Evolutionary conservation across 192 early-diverging fungal species (phyloP).

Genomic region (Entomortierella chlamydospora): DNA sequence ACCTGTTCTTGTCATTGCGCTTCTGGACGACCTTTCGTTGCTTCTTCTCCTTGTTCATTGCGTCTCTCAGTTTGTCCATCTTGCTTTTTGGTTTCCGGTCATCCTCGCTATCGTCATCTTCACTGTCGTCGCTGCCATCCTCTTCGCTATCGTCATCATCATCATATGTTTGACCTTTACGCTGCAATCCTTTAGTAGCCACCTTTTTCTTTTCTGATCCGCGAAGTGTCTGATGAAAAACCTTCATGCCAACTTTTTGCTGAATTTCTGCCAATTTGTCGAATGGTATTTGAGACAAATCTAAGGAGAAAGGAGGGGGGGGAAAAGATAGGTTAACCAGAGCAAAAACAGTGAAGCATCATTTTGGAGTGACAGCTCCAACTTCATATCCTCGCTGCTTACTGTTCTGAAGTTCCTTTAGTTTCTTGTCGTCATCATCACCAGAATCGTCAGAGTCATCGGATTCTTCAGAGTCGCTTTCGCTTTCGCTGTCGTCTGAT

Average conservation of each 20-base stretch:
- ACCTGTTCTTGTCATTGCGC: conserved; percentile 59
- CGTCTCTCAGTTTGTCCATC: conserved; percentile 46
- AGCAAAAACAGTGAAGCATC: not conserved
- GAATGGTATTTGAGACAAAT: conserved; percentile 83
- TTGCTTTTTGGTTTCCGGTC: conserved; percentile 38
- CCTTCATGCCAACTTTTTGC: conserved; percentile 75
- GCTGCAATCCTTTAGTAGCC: conserved; percentile 34
- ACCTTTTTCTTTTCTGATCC: conserved; percentile 47
- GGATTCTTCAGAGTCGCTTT: conserved; percentile 25
- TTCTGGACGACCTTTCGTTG: conserved; percentile 53
- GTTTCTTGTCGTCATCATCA: conserved; percentile 59
- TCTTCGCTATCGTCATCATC: conserved; percentile 44
- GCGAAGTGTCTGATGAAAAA: conserved; percentile 64
- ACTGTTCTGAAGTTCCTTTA: conserved; percentile 63
- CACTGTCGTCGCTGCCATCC: conserved; percentile 27
- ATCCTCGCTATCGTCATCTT: conserved; percentile 49
- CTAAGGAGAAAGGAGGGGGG: conserved; percentile 22
- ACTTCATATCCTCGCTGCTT: not conserved
- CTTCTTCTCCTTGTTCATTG: conserved; percentile 55
- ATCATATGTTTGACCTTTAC: conserved; percentile 34
- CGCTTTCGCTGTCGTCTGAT: conserved; percentile 10
- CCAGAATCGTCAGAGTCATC: conserved; percentile 56
- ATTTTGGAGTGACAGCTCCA: not conserved
- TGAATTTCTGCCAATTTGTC: conserved; percentile 83
- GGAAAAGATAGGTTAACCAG: not conserved